Evolutionary conservation across 1,139 yeast species (phyloP), one percentile per base, ranked within the genome.

Genomic region (Yamadazyma diddensiae): DNA sequence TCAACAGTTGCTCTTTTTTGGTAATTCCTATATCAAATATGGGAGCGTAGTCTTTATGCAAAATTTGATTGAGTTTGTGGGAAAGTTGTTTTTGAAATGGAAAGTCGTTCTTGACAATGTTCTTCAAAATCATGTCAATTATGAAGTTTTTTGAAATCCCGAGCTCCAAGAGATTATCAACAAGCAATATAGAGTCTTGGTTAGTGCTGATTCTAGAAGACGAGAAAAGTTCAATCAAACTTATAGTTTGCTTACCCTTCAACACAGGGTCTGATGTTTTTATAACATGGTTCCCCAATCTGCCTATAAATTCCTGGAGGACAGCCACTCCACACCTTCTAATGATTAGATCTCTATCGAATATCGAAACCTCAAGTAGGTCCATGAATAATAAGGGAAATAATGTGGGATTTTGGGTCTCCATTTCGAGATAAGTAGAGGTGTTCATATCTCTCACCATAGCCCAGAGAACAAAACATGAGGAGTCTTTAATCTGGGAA

Each of bases 301-400:
- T 62, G 0, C 97, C 97, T 3, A 86, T 55, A 7, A 84, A 70
- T 49, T 90, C 97, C 52, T 90, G 97, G 3, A 87, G 50, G 0
- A 94, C 94, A 0, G 97, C 95, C 9, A 87, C 67, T 0, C 90
- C 82, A 20, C 97, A 92, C 36, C 94, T 66, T 37, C 96, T 65
- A 10, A 88, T 74, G 36, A 80, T 69, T 18, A 86, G 63, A 34
- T 88, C 96, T 16, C 70, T 59, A 52, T 90, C 97, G 49, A 82
- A 81, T 28, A 85, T 66, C 10, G 80, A 59, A 1, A 77, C 69
- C 12, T 66, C 55, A 2, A 84, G 50, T 17, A 86, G 52, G 38
- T 71, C 73, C 10, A 57, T 43, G 26, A 79, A 65, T 1, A 59
- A 38, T 2, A 36, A 35, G 13, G 49, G 42, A 43, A 55, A 31